These are phyloP conservation scores for Colletotrichum acutatum DNA, from an alignment of 2,329 filamentous ascomycete species.

Conservation along the genomic window DNA sequence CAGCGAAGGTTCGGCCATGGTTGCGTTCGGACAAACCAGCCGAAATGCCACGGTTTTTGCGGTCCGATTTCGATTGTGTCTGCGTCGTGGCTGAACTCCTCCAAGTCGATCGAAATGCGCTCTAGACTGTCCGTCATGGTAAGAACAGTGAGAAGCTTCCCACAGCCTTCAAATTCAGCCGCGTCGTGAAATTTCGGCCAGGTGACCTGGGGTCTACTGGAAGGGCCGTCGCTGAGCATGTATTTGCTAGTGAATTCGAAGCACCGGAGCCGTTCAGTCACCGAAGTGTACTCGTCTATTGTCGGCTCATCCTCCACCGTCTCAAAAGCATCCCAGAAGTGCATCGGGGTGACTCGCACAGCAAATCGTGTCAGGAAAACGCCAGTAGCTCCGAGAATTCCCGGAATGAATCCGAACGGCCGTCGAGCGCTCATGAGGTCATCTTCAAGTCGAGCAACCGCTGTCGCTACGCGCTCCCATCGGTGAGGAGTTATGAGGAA, in stretches of 20 bases:
- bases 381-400: not conserved
- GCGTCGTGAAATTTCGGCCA: not conserved
- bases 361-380: not conserved
- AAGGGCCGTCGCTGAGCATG: not conserved
- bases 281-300: not conserved
- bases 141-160: not conserved
- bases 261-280: not conserved
- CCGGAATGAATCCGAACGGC: not conserved
- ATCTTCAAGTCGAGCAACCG: not conserved
- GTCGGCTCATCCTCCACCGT: not conserved
- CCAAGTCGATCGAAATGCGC: not conserved
- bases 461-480: not conserved
- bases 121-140: not conserved
- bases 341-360: not conserved
- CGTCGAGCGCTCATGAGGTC: not conserved
- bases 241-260: not conserved
- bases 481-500: not conserved
- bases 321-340: not conserved
- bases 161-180: not conserved
- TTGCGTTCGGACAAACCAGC: not conserved
- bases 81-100: not conserved
- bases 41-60: not conserved
- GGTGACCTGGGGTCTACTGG: not conserved
- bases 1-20: not conserved
- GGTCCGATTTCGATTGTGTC: not conserved